Base-by-base conservation (phyloP, 768 basidiomycete species). In the Stropharia rugosoannulata region DNA sequence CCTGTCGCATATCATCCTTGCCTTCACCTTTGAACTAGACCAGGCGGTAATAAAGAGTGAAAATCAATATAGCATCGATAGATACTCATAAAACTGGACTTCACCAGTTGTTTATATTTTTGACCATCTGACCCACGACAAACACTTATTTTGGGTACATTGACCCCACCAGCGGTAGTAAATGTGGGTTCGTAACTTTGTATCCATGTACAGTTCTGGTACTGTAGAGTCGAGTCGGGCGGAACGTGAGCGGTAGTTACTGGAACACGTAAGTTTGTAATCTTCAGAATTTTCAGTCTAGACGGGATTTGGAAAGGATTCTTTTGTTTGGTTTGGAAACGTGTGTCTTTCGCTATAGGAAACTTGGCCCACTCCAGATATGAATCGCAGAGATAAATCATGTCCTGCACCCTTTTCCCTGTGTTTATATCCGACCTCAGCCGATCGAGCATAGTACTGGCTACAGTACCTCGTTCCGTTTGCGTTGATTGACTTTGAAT, bases 1-100 rank as follows among this genome's bases (percentile, higher is more conserved):
- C 97, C 70, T 99, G 97, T 39, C 97, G 86, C 44, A 97, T 68
- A 64, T 99, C 97, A 62, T 99, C 97, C 9, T 84, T 78, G 8
- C 89, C 89, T 73, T 90, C 85, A 3, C 93, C 93, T 68, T 99
- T 98, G 73, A 94, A 95, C 93, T 96, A 58, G 5, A 54, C 4
- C 49, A 36, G 32, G 52, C 40, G 19, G 61, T 27, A 59, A 47
- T 13, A 49, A 48, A 37, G 48, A 39, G 22, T 22, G 39, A 13
- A 27, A 0, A 32, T 18, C 29, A 7, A 37, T 32, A 59, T 35
- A 0, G 13, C 29, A 32, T 3, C 47, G 18, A 37, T 10, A 51
- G 4, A 55, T 13, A 32, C 19, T 18, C 32, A 41, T 29, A 18
- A 10, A 16, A 5, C 15, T 1, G 19, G 5, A 18, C 69, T 87